Percentiles rank a stretch among this genome's conserved stretches.
Conservation (phyloP, 164 flowering plant genomes). For the Vitis rotundifolia region DNA sequence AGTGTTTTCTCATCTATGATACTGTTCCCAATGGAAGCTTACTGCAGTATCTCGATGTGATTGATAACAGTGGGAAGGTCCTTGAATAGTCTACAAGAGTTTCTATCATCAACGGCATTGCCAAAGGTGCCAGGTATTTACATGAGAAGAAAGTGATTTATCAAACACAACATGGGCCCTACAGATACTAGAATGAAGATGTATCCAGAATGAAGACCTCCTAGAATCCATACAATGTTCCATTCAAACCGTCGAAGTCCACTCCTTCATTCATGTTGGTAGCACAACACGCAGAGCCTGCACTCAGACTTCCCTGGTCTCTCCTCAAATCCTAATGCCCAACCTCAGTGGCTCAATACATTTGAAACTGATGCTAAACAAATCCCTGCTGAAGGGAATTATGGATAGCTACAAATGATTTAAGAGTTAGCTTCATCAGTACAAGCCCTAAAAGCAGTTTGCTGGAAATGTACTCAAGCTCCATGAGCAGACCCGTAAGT, state of each 20-base stretch:
- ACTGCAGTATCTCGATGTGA: slow-evolving; percentile 64
- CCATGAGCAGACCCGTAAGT: too few relatives aligned
- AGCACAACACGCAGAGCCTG: slow-evolving; percentile 79
- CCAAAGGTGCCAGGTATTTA: slow-evolving; percentile 79
- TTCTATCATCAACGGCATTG: slow-evolving; percentile 77
- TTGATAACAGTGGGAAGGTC: slow-evolving; percentile 39
- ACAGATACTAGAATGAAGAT: too few relatives aligned
- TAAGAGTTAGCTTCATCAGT: too few relatives aligned
- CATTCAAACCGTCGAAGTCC: slow-evolving; percentile 90
- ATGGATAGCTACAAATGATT: too few relatives aligned
- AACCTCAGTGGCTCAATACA: slow-evolving; percentile 83
- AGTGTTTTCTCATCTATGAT: slow-evolving; percentile 85
- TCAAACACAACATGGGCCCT: too few relatives aligned
- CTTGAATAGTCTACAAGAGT: slow-evolving; percentile 86
- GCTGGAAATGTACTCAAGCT: too few relatives aligned
- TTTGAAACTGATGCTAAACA: slow-evolving; percentile 92
- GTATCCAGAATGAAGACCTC: slow-evolving; percentile 76
- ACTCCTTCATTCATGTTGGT: slow-evolving; percentile 91
- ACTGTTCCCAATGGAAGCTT: slow-evolving; percentile 76
- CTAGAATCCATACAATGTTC: slow-evolving; percentile 85
- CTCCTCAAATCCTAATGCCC: slow-evolving; percentile 97
- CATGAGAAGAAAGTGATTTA: slow-evolving; percentile 40
- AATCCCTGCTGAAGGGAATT: slow-evolving; percentile 56
- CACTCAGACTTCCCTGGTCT: slow-evolving; percentile 90
- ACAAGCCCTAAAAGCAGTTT: too few relatives aligned